Evolutionary conservation across 2,329 filamentous ascomycete genomes (phyloP), one percentile per base, ranked within the genome.

Genomic region (Alternaria brassicae): DNA sequence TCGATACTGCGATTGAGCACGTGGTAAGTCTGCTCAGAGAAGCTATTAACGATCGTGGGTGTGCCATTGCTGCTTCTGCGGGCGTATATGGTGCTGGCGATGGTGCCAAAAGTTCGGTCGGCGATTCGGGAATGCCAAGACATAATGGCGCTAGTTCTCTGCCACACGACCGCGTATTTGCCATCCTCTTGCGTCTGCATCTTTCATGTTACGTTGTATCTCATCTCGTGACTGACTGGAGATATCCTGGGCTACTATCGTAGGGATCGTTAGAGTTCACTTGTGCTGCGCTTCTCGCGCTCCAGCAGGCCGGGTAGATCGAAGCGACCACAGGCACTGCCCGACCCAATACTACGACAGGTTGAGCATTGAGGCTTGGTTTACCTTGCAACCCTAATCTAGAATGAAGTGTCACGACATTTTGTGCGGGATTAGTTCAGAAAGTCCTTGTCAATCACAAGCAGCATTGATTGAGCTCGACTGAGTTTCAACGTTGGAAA

Each of bases 31-130:
- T 70, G 74, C 75, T 73, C 64, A 77, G 56, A 3, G 73, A 68
- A 72, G 73, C 70, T 53, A 72, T 52, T 61, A 77, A 62, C 34
- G 72, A 69, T 64, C 73, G 71, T 69, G 73, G 59, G 61, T 69
- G 66, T 53, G 76, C 76, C 76, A 78, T 78, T 66, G 67, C 15
- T 60, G 60, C 34, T 65, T 40, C 15, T 47, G 44, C 41, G 53
- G 34, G 58, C 19, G 54, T 49, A 19, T 54, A 49, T 30, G 41
- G 55, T 54, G 28, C 32, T 62, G 47, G 56, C 53, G 50, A 37
- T 59, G 30, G 47, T 61, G 39, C 65, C 65, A 65, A 71, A 70
- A 73, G 61, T 69, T 71, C 62, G 48, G 56, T 61, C 65, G 68
- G 66, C 60, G 62, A 50, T 62, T 63, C 66, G 68, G 69, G 53